A percentile compares a stretch with the other conserved stretches of the same genome.
Evolutionary conservation across 2,329 filamentous ascomycete species (phyloP).

Genomic region (Exophiala aquamarina): DNA sequence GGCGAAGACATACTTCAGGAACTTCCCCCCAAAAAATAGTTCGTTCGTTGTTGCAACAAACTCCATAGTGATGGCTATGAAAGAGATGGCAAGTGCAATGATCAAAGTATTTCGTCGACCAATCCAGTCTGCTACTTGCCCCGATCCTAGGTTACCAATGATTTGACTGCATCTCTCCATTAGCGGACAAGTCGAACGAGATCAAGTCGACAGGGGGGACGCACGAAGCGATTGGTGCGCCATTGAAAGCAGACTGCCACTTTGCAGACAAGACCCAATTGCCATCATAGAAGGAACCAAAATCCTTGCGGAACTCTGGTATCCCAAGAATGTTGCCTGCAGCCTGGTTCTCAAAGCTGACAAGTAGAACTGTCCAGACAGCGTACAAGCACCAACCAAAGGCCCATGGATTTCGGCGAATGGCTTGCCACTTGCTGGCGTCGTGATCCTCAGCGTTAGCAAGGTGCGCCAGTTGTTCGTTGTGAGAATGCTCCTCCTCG

Average conservation of each 20-base stretch:
- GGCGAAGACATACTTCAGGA: too few species aligned
- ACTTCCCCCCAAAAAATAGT: conserved; percentile 47
- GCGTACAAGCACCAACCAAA: background rate
- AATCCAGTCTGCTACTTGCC: conserved; percentile 38
- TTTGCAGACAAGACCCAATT: conserved; percentile 44
- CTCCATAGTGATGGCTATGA: conserved; percentile 34
- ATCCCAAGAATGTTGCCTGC: conserved; percentile 53
- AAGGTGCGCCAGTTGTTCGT: too few species aligned
- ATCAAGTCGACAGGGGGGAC: background rate
- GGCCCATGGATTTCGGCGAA: background rate
- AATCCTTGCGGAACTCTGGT: conserved; percentile 56
- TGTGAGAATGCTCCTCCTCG: too few species aligned
- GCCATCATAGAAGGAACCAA: conserved; percentile 51
- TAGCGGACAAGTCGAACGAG: too few species aligned
- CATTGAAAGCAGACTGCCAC: conserved; percentile 52
- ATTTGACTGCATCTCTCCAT: background rate
- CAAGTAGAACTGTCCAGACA: background rate
- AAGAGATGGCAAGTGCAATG: conserved; percentile 23
- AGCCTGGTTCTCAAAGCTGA: background rate
- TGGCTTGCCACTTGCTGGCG: too few species aligned
- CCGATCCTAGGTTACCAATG: conserved; percentile 23
- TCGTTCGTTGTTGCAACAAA: conserved; percentile 33
- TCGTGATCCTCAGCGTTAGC: too few species aligned
- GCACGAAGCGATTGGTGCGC: conserved; percentile 14
- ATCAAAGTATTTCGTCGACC: conserved; percentile 36